Percentiles rank a stretch among this genome's conserved stretches.
Conservation (phyloP, 1,139 yeast genomes). For the Lodderomyces parapsilosis region DNA sequence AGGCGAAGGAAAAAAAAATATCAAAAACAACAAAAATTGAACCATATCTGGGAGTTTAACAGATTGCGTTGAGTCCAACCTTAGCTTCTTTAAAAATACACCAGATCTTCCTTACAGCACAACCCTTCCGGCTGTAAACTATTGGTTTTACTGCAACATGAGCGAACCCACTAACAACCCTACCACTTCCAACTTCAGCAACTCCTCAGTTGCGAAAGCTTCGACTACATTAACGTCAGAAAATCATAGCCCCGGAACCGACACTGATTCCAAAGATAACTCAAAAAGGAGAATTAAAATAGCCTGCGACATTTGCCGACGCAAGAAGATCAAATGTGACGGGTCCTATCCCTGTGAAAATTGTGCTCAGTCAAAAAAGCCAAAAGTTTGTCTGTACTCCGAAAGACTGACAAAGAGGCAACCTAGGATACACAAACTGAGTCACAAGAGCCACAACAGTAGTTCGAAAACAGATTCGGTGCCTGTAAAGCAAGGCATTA, state of each 20-base stretch:
- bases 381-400: constrained; percentile 26
- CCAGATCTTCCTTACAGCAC: too few relatives aligned
- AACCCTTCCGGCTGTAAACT: not conserved
- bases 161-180: not conserved
- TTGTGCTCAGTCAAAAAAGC: constrained; percentile 30
- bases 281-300: constrained; percentile 34
- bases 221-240: not conserved
- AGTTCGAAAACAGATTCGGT: not conserved
- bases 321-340: constrained; percentile 51
- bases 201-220: not conserved
- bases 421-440: not conserved
- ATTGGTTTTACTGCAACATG: not conserved
- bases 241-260: constrained; percentile 4
- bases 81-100: too few relatives aligned
- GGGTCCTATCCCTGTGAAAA: constrained; percentile 47
- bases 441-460: constrained; percentile 9
- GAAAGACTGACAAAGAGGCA: constrained; percentile 22
- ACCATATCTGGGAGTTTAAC: not conserved
- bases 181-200: not conserved
- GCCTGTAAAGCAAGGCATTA: not conserved
- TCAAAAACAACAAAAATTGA: not conserved
- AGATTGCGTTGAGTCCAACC: too few relatives aligned
- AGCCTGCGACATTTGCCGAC: constrained; percentile 55
- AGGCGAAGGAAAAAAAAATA: too few relatives aligned
- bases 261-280: constrained; percentile 10